A percentile compares a stretch with the other conserved stretches of the same genome.
Conservation (phyloP, 2,329 filamentous ascomycete species). For the Diaporthe capsici region DNA sequence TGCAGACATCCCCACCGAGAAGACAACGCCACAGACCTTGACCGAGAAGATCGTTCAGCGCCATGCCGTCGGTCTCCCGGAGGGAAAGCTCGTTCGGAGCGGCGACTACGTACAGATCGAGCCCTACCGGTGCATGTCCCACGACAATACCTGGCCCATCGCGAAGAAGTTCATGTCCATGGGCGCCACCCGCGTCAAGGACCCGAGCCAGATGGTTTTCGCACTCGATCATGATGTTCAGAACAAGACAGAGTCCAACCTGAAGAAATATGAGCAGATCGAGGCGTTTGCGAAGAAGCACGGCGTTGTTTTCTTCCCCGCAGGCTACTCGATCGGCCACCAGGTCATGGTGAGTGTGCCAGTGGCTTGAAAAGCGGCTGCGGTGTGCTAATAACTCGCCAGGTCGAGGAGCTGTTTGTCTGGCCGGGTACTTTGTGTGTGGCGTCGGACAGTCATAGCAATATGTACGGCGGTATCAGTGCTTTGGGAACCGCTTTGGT, state of each 20-base stretch:
- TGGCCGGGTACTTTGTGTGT: conserved; percentile 91
- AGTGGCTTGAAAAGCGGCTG: conserved; percentile 52
- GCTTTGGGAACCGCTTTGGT: conserved; percentile 86
- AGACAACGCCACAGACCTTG: conserved; percentile 77
- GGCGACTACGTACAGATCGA: conserved; percentile 88
- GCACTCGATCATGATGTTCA: conserved; percentile 92
- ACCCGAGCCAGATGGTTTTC: conserved; percentile 83
- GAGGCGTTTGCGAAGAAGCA: conserved; percentile 85
- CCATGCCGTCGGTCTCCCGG: conserved; percentile 79
- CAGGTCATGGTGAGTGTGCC: conserved; percentile 79
- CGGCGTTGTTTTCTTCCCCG: conserved; percentile 82
- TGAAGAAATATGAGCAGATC: conserved; percentile 87
- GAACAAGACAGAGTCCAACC: conserved; percentile 82
- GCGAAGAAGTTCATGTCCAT: conserved; percentile 86
- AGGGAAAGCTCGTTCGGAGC: conserved; percentile 80
- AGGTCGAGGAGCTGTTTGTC: conserved; percentile 77
- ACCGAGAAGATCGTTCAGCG: conserved; percentile 94
- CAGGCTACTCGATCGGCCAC: conserved; percentile 87
- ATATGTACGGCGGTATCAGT: conserved; percentile 87
- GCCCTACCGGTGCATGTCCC: conserved; percentile 85
- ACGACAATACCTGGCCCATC: conserved; percentile 68
- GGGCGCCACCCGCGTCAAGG: conserved; percentile 80
- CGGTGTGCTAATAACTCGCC: background rate
- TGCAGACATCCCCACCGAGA: conserved; percentile 17
- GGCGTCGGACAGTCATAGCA: conserved; percentile 82